Evolutionary conservation across 1,139 yeast genomes (phyloP).

Genomic region (Citeromyces siamensis): DNA sequence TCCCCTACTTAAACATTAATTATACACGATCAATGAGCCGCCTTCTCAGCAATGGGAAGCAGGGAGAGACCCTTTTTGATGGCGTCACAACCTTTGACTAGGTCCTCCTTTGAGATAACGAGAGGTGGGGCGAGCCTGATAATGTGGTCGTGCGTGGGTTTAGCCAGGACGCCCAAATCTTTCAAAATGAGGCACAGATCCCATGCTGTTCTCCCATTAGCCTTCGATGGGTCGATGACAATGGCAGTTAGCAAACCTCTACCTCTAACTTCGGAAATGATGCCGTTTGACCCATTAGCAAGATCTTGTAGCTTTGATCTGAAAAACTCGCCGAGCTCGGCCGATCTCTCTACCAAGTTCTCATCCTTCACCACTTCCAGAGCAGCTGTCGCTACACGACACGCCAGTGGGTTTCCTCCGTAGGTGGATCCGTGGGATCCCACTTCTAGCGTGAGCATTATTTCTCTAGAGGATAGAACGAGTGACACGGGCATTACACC

Average conservation of each 20-base stretch:
- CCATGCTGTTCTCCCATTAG: constrained; percentile 94
- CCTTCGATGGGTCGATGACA: constrained; percentile 74
- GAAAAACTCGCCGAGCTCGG: constrained; percentile 57
- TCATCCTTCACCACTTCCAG: constrained; percentile 84
- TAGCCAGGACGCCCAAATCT: constrained; percentile 82
- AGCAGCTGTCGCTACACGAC: constrained; percentile 92
- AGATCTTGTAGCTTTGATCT: constrained; percentile 54
- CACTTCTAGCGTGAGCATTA: constrained; percentile 84
- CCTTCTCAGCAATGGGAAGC: constrained; percentile 40
- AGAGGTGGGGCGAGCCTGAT: constrained; percentile 95
- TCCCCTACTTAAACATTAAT: neutral
- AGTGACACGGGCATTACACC: constrained; percentile 93
- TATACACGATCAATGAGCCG: constrained; percentile 23
- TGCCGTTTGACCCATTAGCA: constrained; percentile 49
- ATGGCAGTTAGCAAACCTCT: constrained; percentile 83
- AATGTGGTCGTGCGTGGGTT: constrained; percentile 94
- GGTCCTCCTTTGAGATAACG: constrained; percentile 80
- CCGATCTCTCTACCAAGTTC: constrained; percentile 70
- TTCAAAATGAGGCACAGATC: constrained; percentile 87
- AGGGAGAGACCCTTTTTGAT: constrained; percentile 51
- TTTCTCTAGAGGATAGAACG: constrained; percentile 75
- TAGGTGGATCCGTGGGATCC: constrained; percentile 98
- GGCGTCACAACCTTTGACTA: constrained; percentile 66
- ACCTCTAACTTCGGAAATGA: constrained; percentile 88
- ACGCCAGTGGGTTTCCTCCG: constrained; percentile 96